Evolutionary conservation across 176 grass and related monocot species (phyloP).

Genomic region (Aechmea fasciata): DNA sequence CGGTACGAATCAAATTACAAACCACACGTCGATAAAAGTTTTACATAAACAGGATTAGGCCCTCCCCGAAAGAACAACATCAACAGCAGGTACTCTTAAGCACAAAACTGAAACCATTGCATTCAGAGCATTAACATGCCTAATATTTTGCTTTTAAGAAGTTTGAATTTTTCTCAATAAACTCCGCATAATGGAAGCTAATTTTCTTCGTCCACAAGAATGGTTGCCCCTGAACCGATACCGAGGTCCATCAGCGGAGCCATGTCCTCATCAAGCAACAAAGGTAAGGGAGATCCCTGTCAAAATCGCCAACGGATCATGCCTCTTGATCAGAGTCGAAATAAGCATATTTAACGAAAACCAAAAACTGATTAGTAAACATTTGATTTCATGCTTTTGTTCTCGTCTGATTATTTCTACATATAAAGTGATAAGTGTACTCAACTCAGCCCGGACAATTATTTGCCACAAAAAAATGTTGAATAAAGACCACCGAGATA

Average conservation of each 20-base stretch:
- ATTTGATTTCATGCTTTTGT: too few relatives aligned
- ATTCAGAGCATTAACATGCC: neutral
- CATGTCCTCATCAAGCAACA: conserved; percentile 65
- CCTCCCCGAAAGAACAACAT: too few relatives aligned
- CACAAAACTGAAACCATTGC: too few relatives aligned
- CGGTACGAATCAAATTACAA: too few relatives aligned
- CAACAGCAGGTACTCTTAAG: too few relatives aligned
- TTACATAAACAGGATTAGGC: too few relatives aligned
- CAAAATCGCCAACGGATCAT: neutral
- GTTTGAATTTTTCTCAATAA: neutral
- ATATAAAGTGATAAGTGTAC: too few relatives aligned
- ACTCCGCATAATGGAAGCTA: conserved; percentile 21
- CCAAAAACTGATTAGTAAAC: neutral
- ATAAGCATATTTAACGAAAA: neutral
- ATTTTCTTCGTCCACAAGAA: conserved; percentile 76
- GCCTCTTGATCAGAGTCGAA: neutral
- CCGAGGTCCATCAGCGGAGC: conserved; percentile 61
- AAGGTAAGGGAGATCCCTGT: conserved; percentile 57
- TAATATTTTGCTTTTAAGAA: neutral
- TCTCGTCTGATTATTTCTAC: too few relatives aligned
- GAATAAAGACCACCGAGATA: too few relatives aligned
- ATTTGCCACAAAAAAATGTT: too few relatives aligned
- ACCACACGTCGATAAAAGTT: too few relatives aligned
- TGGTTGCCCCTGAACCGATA: conserved; percentile 38
- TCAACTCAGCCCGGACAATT: too few relatives aligned